Evolutionary conservation across 331 rosid genomes (phyloP).

Genomic region (Quercus lobata): DNA sequence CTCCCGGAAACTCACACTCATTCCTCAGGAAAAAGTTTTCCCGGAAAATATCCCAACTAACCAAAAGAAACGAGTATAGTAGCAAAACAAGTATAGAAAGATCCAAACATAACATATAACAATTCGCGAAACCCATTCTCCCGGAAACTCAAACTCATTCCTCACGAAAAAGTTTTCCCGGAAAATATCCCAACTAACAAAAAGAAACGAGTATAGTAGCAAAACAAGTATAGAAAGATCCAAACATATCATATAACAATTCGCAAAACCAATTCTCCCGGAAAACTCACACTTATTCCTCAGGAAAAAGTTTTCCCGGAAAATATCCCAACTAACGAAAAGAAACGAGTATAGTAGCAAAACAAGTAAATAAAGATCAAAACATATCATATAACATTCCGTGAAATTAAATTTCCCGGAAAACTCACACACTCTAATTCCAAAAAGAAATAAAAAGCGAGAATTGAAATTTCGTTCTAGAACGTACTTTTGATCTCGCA

Average conservation of each 20-base stretch:
- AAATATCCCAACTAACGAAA: not conserved
- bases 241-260: too few species aligned
- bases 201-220: not conserved
- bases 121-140: not conserved
- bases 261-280: not conserved
- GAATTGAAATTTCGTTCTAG: not conserved
- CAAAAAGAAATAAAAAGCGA: not conserved
- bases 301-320: not conserved
- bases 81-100: too few species aligned
- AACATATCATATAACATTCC: too few species aligned
- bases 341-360: too few species aligned
- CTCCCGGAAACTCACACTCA: not conserved
- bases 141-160: not conserved
- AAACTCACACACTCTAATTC: too few species aligned
- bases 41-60: not conserved
- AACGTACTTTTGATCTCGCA: slow-evolving; percentile 77
- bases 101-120: too few species aligned
- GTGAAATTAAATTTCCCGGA: too few species aligned
- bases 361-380: too few species aligned
- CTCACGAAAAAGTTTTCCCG: not conserved
- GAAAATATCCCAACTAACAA: not conserved
- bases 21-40: not conserved
- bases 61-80: not conserved
- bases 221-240: too few species aligned
- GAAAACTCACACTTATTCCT: not conserved